Base-by-base conservation (phyloP, 2,329 filamentous ascomycete genomes). In the Leptographium galeiforme region DNA sequence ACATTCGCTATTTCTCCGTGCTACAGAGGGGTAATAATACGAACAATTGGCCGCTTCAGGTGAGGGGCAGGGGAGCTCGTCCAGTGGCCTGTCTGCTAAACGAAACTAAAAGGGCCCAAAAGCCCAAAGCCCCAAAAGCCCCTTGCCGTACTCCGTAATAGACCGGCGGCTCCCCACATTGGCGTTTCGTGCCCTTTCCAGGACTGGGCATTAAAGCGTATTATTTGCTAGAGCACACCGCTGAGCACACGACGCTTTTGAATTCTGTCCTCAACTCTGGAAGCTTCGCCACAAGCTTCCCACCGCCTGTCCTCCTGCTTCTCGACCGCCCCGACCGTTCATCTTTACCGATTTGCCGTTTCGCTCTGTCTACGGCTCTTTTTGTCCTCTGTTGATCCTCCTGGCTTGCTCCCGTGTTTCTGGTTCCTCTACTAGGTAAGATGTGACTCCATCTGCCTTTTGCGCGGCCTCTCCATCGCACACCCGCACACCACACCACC, bases 201-300 rank as follows among this genome's bases (percentile, higher is more conserved):
- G n/a, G n/a, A n/a, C n/a, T n/a, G n/a, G n/a, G n/a, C n/a, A n/a
- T n/a, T n/a, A n/a, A n/a, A n/a, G n/a, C n/a, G 25, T 32, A 16
- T 8, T 45, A 45, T 45, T 32, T 19, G 43, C 14, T 32, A 12
- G 43, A 32, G 43, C 43, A 45, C 43, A 45, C 43, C 43, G 43
- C 43, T 45, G 43, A n/a, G 32, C 45, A 19, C 45, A 48, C 45
- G 45, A 48, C 33, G 33, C 45, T 18, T 34, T 48, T 48, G 48
- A 49, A 49, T 49, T 49, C 48, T 49, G 48, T 49, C 48, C 48
- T 39, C 48, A 49, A 49, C 36, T 49, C 33, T 19, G n/a, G 50
- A 30, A 51, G 41, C 41, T 39, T 51, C n/a, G 41, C 43, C 50
- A 46, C 50, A 46, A 52, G 50, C 41, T 53, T 50, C 18, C 32